Conservation (phyloP, 2,329 filamentous ascomycete species). For the Cytospora schulzeri region DNA sequence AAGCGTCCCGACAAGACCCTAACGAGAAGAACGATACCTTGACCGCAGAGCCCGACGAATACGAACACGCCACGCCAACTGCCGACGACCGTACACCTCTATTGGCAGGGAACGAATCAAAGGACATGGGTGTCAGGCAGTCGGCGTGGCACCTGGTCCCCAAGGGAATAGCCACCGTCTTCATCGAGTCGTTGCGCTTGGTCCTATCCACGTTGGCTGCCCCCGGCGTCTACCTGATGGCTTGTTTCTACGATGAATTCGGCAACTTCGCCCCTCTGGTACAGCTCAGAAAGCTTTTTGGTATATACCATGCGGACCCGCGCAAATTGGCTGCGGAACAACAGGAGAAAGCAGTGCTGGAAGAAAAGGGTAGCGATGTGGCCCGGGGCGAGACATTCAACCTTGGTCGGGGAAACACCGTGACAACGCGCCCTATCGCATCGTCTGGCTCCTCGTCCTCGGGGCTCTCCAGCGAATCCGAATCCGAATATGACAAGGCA, state of each 20-base stretch:
- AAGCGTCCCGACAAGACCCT: constrained; percentile 31
- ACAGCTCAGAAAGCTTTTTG: constrained; percentile 69
- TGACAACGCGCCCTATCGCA: constrained; percentile 32
- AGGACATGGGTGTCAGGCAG: constrained; percentile 41
- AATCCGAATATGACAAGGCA: constrained; percentile 55
- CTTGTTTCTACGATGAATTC: constrained; percentile 79
- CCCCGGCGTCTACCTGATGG: constrained; percentile 80
- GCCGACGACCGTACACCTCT: constrained; percentile 72
- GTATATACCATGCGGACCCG: constrained; percentile 44
- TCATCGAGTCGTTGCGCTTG: constrained; percentile 77
- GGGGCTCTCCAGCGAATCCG: constrained; percentile 70
- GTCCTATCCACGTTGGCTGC: constrained; percentile 77
- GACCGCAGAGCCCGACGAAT: constrained; percentile 38
- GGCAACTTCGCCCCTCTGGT: constrained; percentile 78
- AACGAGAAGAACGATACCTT: constrained; percentile 41
- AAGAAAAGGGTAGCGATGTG: constrained; percentile 36
- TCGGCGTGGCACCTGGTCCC: constrained; percentile 61
- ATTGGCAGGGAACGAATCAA: constrained; percentile 44
- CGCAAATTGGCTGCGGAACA: constrained; percentile 53
- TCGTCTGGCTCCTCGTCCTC: constrained; percentile 61
- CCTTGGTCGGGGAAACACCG: constrained; percentile 27
- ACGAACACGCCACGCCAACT: constrained; percentile 37
- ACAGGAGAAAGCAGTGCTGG: constrained; percentile 35
- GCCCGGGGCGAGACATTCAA: constrained; percentile 32
- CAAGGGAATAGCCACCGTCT: constrained; percentile 68